Percentiles rank a stretch among this genome's conserved stretches.
These are phyloP conservation scores for Plasmopara halstedii DNA, from an alignment of 352 stramenopile species.

Conservation along the genomic window DNA sequence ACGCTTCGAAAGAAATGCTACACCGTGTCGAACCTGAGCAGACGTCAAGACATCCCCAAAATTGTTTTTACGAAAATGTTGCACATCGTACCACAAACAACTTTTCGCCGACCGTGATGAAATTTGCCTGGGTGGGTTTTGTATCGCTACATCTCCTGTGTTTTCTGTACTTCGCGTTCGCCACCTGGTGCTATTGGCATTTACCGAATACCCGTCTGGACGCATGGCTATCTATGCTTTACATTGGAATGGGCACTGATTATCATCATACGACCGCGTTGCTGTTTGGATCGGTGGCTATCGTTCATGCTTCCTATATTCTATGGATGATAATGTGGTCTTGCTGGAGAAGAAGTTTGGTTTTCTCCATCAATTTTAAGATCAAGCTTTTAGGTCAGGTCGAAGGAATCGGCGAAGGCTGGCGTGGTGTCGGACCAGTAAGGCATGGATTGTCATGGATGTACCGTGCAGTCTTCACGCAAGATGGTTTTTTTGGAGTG, in stretches of 20 bases:
- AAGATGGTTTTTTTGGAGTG: conserved; percentile 20
- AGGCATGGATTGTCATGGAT: conserved; percentile 10
- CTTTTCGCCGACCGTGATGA: conserved; percentile 9
- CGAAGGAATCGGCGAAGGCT: not conserved
- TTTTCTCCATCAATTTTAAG: conserved; percentile 22
- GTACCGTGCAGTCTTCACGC: conserved; percentile 19
- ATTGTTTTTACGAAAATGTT: conserved; percentile 4
- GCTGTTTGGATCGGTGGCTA: conserved; percentile 7
- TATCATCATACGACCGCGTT: conserved; percentile 10
- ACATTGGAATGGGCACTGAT: conserved; percentile 16
- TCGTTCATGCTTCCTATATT: conserved; percentile 14
- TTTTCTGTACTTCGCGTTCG: conserved; percentile 18
- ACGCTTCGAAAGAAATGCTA: conserved; percentile 1
- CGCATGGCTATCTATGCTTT: conserved; percentile 19
- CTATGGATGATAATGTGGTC: conserved; percentile 22
- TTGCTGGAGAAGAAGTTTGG: conserved; percentile 6
- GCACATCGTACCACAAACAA: conserved; percentile 7
- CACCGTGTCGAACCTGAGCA: conserved; percentile 1
- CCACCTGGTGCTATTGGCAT: conserved; percentile 20
- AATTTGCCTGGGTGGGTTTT: conserved; percentile 13
- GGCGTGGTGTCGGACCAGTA: not conserved
- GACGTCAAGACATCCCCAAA: conserved; percentile 5
- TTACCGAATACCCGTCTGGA: conserved; percentile 20
- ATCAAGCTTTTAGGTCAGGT: conserved; percentile 3
- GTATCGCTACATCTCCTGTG: conserved; percentile 18